These are phyloP conservation scores for Fusarium sulawesiense DNA, from an alignment of 2,329 filamentous ascomycete genomes.

Conservation along the genomic window DNA sequence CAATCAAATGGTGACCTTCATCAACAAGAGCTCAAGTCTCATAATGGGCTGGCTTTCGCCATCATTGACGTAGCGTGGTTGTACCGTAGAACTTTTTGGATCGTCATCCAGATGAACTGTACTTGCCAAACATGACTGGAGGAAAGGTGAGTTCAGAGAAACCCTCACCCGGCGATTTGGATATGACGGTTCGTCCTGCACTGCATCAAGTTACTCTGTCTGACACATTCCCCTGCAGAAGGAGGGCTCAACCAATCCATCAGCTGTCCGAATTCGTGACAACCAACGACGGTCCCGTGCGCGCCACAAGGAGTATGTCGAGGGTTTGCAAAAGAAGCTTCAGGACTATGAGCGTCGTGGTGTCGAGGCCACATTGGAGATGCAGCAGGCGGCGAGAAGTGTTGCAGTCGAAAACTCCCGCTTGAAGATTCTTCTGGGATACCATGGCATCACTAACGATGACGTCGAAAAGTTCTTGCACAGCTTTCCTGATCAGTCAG, in stretches of 20 bases:
- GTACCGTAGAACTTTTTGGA: slow-evolving; percentile 11
- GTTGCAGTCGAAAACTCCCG: slow-evolving; percentile 62
- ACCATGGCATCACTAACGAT: slow-evolving; percentile 53
- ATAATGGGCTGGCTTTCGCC: slow-evolving; percentile 38
- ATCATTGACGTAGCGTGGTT: slow-evolving; percentile 39
- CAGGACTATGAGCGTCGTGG: slow-evolving; percentile 61
- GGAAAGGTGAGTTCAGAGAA: slow-evolving; percentile 45
- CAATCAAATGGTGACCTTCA: slow-evolving; percentile 44
- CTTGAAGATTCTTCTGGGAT: slow-evolving; percentile 57
- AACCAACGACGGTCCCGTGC: slow-evolving; percentile 66
- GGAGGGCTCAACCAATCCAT: slow-evolving; percentile 47
- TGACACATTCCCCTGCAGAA: slow-evolving; percentile 42
- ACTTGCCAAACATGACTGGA: slow-evolving; percentile 44
- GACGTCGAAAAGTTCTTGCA: slow-evolving; percentile 57
- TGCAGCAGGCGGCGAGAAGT: slow-evolving; percentile 64
- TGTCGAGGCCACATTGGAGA: slow-evolving; percentile 62
- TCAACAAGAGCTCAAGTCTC: slow-evolving; percentile 45
- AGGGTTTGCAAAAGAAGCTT: slow-evolving; percentile 59
- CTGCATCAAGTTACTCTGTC: slow-evolving; percentile 15
- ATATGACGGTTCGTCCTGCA: slow-evolving; percentile 16
- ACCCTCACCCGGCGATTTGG: slow-evolving; percentile 16
- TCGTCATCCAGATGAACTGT: slow-evolving; percentile 39
- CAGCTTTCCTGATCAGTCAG: slow-evolving; percentile 50
- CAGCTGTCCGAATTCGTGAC: slow-evolving; percentile 58
- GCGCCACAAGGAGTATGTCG: slow-evolving; percentile 62